Evolutionary conservation across 192 early-diverging fungal species (phyloP), one percentile per base, ranked within the genome.

Genomic region (Chytriomyces sp.): DNA sequence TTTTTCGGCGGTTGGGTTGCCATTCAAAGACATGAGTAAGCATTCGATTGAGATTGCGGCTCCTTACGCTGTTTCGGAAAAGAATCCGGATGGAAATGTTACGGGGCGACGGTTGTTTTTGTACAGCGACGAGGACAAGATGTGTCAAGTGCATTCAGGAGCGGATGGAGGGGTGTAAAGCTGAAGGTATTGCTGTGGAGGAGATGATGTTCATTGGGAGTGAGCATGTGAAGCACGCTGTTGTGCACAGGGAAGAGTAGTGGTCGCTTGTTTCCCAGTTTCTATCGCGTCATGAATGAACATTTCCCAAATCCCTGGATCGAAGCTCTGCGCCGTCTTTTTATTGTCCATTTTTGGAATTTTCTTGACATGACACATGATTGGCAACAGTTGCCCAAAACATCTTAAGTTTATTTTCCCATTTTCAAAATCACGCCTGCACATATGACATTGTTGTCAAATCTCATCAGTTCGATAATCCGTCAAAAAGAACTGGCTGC

Each of bases 401-500:
- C n/a, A n/a, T n/a, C n/a, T n/a, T n/a, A n/a, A n/a, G n/a, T n/a
- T n/a, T n/a, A n/a, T n/a, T n/a, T n/a, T n/a, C n/a, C n/a, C n/a
- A n/a, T n/a, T n/a, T n/a, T n/a, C n/a, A n/a, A n/a, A n/a, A n/a
- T n/a, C n/a, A n/a, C n/a, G n/a, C n/a, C n/a, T n/a, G n/a, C n/a
- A n/a, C n/a, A n/a, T n/a, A n/a, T n/a, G n/a, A n/a, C n/a, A n/a
- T n/a, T n/a, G n/a, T n/a, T n/a, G n/a, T 53, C 50, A 53, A 53
- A 53, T 10, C 50, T 53, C 50, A 18, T 53, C 50, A 10, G 8
- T 53, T n/a, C n/a, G n/a, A 53, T 53, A 24, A 70, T 49, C 68
- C 53, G 8, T 35, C 24, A 75, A 65, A 65, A 75, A 75, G 62
- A 75, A 49, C 16, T 20, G n/a, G n/a, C n/a, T n/a, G n/a, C n/a